These are phyloP conservation scores for Gyrodon lividus DNA, from an alignment of 768 basidiomycete species.

Conservation along the genomic window DNA sequence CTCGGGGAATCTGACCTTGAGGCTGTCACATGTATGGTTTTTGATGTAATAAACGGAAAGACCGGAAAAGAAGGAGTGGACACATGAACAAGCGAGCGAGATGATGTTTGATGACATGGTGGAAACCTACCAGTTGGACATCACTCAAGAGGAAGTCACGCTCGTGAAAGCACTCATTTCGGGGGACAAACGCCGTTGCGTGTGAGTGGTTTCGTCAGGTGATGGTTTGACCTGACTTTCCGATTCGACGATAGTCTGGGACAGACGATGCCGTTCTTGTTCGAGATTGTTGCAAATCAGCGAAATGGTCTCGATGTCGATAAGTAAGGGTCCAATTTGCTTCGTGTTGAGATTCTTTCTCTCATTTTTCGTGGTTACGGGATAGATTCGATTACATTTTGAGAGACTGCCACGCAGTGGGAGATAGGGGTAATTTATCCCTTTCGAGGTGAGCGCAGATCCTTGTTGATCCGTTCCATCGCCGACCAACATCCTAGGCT, in stretches of 20 bases:
- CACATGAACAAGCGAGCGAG: conserved; percentile 76
- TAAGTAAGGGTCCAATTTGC: conserved; percentile 48
- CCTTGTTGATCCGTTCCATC: neutral
- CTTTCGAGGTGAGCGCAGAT: conserved; percentile 39
- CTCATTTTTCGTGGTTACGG: neutral
- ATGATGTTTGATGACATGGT: conserved; percentile 80
- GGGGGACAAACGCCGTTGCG: conserved; percentile 53
- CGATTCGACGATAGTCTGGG: conserved; percentile 19
- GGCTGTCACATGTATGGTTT: neutral
- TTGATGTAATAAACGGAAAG: conserved; percentile 29
- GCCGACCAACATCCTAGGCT: conserved; percentile 41
- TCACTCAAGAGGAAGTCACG: conserved; percentile 46
- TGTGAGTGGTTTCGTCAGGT: conserved; percentile 37
- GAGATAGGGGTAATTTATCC: conserved; percentile 55
- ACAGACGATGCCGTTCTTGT: conserved; percentile 68
- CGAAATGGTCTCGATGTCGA: conserved; percentile 85
- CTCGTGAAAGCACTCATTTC: conserved; percentile 81
- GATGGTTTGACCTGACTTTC: neutral
- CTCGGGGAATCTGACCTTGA: neutral
- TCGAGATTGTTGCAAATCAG: conserved; percentile 83
- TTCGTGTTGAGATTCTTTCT: neutral
- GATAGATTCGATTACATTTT: conserved; percentile 79
- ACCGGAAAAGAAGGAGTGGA: conserved; percentile 51
- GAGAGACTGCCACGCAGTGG: conserved; percentile 71
- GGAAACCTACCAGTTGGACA: conserved; percentile 49